Base-by-base conservation (phyloP, 768 basidiomycete species). In the Boletus sp. region DNA sequence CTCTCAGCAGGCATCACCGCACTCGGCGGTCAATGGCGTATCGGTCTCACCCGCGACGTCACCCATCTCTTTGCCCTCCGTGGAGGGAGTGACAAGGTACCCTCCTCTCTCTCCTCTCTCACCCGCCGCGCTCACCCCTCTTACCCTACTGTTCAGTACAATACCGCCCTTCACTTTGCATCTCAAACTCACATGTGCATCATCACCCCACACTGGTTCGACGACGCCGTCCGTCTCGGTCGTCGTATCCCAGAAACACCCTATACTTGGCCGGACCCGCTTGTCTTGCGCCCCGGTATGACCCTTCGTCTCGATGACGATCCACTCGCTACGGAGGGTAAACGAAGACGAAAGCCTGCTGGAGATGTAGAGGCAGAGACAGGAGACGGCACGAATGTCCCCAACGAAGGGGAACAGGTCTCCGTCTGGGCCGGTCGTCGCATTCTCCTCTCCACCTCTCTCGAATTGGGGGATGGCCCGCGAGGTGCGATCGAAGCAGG, bases 191-290 rank as follows among this genome's bases (percentile, higher is more conserved):
- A 75, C 9, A 80, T 94, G 62, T 82, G 78, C 47, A 74, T 93
- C 10, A 64, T 97, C n/a, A 78, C 93, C 0, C 94, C 93, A 0
- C 90, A 94, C 58, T 97, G 94, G 93, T 94, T 94, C 55, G 90
- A 94, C 61, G 91, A 93, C 59, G 78, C 79, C 3, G 77, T 88
- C 23, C 76, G 81, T 14, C 73, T 90, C 14, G 83, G 82, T 5
- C 69, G 78, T 13, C 71, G 71, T 8, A 69, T 89, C 9, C 75
- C 79, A 1, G 81, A 84, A 21, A 61, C 65, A 0, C 72, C 79
- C 19, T 92, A 88, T 59, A 75, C 84, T 56, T 92, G 87, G 85
- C 93, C 92, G 0, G 78, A 90, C 14, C 90, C 89, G 0, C 69
- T 71, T 6, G 62, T 87, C 23, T 70, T 79, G 51, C 73, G 67